Conservation (phyloP, 2,329 filamentous ascomycete species). For the Scleromitrula shiraiana region DNA sequence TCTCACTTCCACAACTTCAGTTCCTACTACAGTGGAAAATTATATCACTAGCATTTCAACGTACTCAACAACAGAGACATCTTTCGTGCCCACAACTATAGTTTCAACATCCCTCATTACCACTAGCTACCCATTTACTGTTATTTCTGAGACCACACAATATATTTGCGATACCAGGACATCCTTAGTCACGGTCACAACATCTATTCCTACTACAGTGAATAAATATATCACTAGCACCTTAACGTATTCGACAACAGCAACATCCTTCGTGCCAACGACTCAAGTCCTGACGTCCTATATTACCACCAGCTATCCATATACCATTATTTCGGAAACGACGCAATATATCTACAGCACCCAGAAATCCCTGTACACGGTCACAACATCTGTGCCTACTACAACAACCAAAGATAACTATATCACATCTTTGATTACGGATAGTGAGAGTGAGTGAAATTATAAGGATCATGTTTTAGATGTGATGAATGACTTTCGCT, state of each 20-base stretch:
- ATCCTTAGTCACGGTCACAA: too few species aligned
- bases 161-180: too few species aligned
- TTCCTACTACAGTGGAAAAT: neutral
- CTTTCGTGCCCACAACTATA: too few species aligned
- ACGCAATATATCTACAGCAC: slow-evolving; percentile 3
- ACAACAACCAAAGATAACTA: neutral
- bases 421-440: slow-evolving; percentile 2
- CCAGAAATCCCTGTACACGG: neutral
- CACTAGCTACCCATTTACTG: neutral
- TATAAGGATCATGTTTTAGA: too few species aligned
- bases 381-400: neutral
- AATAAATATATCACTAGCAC: too few species aligned
- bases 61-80: too few species aligned
- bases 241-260: too few species aligned
- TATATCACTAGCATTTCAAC: neutral
- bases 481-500: neutral
- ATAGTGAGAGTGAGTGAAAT: neutral
- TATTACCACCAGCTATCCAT: neutral
- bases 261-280: neutral
- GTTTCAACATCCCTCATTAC: neutral
- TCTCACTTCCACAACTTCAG: neutral
- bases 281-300: neutral
- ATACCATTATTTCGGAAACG: slow-evolving; percentile 4
- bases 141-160: neutral
- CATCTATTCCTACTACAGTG: too few species aligned